phyloP scores from a whole-genome alignment of 129 eudicot genomes.

The Flaveria bidentis region DNA sequence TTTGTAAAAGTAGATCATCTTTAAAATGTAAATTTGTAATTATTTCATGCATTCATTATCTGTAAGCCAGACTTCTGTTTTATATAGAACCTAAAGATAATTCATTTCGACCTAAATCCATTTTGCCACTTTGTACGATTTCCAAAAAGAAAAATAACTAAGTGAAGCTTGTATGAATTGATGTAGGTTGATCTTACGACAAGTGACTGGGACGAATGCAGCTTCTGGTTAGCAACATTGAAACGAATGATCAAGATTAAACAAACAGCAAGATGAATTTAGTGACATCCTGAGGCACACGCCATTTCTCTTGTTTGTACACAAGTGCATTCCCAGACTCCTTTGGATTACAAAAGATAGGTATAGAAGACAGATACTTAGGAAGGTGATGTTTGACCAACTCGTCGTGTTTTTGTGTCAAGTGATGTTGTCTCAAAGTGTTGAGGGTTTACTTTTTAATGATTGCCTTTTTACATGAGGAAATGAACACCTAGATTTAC shows the following conservation, averaged over 20 bases:
- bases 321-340: slow-evolving; percentile 16
- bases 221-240: slow-evolving; percentile 82
- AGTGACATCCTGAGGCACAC: neutral
- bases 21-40: neutral
- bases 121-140: neutral
- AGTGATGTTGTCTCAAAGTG: slow-evolving; percentile 11
- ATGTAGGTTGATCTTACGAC: slow-evolving; percentile 76
- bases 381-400: slow-evolving; percentile 16
- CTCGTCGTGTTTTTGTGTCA: slow-evolving; percentile 12
- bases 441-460: slow-evolving; percentile 15
- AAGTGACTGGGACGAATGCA: slow-evolving; percentile 95
- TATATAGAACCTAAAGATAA: neutral
- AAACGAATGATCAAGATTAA: slow-evolving; percentile 85
- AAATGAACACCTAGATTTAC: slow-evolving; percentile 18
- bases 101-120: no score
- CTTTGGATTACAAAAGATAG: slow-evolving; percentile 21
- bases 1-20: neutral
- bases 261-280: slow-evolving; percentile 64
- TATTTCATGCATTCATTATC: no score
- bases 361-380: slow-evolving; percentile 23
- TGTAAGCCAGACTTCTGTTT: no score
- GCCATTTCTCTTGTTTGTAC: slow-evolving; percentile 8
- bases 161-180: neutral
- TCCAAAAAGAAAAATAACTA: neutral
- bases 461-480: slow-evolving; percentile 18